These are phyloP conservation scores for Calonectria pseudoreteaudii DNA, from an alignment of 2,329 filamentous ascomycete species.

Conservation along the genomic window DNA sequence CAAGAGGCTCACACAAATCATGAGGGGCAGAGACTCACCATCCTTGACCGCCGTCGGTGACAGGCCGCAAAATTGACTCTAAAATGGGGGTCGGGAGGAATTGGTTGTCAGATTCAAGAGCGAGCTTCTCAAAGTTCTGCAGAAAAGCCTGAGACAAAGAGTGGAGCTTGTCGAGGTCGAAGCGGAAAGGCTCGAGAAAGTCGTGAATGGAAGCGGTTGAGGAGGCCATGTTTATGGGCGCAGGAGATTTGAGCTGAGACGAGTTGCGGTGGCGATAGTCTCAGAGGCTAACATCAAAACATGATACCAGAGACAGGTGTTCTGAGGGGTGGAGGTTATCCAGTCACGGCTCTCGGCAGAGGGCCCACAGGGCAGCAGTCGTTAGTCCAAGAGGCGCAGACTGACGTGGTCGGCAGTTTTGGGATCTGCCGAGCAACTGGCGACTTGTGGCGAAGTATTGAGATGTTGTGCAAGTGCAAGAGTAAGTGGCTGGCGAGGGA, in stretches of 20 bases:
- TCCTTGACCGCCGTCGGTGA: conserved; percentile 55
- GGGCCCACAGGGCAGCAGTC: conserved; percentile 5
- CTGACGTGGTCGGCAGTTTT: not conserved
- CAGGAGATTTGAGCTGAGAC: not conserved
- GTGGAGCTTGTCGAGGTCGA: conserved; percentile 60
- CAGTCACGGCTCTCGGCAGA: not conserved
- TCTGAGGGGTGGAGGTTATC: not conserved
- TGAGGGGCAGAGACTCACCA: conserved; percentile 57
- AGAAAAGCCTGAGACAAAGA: conserved; percentile 61
- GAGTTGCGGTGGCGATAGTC: not conserved
- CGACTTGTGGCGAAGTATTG: conserved; percentile 3
- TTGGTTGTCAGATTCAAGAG: conserved; percentile 64
- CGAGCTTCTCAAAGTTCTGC: conserved; percentile 60
- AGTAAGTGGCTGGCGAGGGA: not conserved
- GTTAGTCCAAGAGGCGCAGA: not conserved
- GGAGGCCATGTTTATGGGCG: conserved; percentile 26
- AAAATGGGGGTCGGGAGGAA: conserved; percentile 73
- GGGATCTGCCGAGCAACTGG: not conserved
- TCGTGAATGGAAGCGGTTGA: conserved; percentile 45
- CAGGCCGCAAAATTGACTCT: conserved; percentile 66
- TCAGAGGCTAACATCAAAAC: not conserved
- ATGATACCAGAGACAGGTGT: conserved; percentile 1
- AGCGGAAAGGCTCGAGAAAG: conserved; percentile 64
- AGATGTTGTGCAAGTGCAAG: conserved; percentile 2
- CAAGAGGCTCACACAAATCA: not conserved